Conservation (phyloP, 2,329 filamentous ascomycete species). For the Scedosporium minutisporum region DNA sequence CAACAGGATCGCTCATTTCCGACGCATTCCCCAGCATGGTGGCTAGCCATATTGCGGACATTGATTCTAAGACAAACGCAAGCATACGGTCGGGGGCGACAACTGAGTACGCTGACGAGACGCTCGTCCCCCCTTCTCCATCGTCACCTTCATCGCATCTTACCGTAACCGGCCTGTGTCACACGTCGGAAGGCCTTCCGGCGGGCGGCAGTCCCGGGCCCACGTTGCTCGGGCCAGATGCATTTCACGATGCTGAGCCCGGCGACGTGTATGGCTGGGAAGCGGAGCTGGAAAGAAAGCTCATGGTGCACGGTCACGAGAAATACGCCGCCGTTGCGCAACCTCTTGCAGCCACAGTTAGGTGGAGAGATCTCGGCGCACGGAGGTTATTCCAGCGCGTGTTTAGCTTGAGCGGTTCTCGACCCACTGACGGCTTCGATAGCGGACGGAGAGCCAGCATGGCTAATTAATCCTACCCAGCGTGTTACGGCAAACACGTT, state of each 20-base stretch:
- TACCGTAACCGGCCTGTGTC: slow-evolving; percentile 25
- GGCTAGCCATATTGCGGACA: not conserved
- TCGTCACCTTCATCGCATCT: slow-evolving; percentile 8
- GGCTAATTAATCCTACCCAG: not conserved
- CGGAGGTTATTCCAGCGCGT: slow-evolving; percentile 30
- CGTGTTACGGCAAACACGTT: not conserved
- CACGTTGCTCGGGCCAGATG: slow-evolving; percentile 19
- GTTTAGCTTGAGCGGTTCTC: slow-evolving; percentile 18
- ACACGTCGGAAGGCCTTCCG: slow-evolving; percentile 18
- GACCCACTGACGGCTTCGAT: not conserved
- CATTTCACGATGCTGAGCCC: slow-evolving; percentile 13
- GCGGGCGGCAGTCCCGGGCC: not conserved
- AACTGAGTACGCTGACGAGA: not conserved
- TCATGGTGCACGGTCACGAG: slow-evolving; percentile 3
- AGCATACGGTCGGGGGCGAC: not conserved
- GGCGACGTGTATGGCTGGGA: slow-evolving; percentile 46
- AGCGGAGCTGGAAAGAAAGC: slow-evolving; percentile 23
- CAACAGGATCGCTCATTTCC: not conserved
- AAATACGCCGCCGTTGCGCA: slow-evolving; percentile 1
- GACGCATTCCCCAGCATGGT: not conserved
- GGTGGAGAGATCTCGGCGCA: slow-evolving; percentile 18
- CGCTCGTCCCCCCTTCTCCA: slow-evolving; percentile 8
- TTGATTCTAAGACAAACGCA: not conserved
- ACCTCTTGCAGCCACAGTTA: slow-evolving; percentile 12
- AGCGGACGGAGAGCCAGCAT: not conserved